Conservation (phyloP, 257 asterid species). For the Echium plantagineum region DNA sequence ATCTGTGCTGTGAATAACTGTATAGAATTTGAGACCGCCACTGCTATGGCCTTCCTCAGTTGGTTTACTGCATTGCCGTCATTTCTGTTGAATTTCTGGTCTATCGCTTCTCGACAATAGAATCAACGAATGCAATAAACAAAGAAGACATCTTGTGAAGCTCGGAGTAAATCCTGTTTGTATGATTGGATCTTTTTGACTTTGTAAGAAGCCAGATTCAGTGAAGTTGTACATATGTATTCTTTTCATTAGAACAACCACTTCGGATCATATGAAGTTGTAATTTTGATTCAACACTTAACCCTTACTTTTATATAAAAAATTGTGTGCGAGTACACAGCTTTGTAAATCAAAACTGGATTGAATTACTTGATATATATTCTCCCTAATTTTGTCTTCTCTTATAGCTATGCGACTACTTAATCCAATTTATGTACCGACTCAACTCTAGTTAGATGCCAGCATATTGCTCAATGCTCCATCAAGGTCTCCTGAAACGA, state of each 20-base stretch:
- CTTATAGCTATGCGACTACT: neutral
- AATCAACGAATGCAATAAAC: neutral
- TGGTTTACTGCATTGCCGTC: slow-evolving; percentile 90
- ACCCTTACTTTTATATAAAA: neutral
- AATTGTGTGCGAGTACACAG: neutral
- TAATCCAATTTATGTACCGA: no score
- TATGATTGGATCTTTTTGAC: slow-evolving; percentile 2
- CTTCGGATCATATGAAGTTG: neutral
- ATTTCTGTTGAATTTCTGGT: slow-evolving; percentile 74
- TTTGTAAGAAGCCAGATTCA: slow-evolving; percentile 1
- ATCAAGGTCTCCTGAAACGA: no score
- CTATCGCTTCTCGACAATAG: slow-evolving; percentile 70
- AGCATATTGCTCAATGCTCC: no score
- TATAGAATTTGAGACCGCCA: slow-evolving; percentile 77
- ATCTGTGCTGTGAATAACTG: slow-evolving; percentile 71
- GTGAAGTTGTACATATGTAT: slow-evolving; percentile 3
- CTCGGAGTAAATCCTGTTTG: slow-evolving; percentile 4
- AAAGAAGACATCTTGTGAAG: neutral
- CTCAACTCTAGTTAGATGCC: no score
- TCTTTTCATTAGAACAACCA: neutral
- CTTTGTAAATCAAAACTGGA: neutral
- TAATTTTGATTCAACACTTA: neutral
- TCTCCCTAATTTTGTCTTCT: neutral
- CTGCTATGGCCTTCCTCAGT: slow-evolving; percentile 94
- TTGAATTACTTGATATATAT: neutral